Conservation (phyloP, 163 green algal species). For the Coccomyxa subellipsoidea region DNA sequence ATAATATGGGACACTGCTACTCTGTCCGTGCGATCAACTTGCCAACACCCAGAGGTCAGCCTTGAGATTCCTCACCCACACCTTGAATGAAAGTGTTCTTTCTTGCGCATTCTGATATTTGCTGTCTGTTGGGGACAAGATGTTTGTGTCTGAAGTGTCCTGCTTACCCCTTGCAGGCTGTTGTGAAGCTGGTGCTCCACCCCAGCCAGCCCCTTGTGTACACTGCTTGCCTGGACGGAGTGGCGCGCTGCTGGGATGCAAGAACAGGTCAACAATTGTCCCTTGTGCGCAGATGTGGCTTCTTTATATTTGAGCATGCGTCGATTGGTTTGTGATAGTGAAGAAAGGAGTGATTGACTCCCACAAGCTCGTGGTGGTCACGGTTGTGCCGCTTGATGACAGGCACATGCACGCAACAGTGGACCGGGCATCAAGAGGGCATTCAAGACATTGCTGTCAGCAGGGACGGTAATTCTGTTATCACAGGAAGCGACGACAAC, state of each 20-base stretch:
- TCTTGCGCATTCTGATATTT: too few relatives aligned
- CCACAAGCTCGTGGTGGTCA: too few relatives aligned
- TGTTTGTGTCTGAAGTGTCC: neutral
- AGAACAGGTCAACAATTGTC: conserved; percentile 44
- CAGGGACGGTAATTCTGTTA: conserved; percentile 59
- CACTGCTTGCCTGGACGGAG: conserved; percentile 79
- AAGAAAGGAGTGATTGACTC: too few relatives aligned
- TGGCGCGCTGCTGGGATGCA: conserved; percentile 73
- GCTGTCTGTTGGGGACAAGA: too few relatives aligned
- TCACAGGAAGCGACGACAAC: conserved; percentile 73
- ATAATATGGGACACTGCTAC: conserved; percentile 76
- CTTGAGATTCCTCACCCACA: neutral
- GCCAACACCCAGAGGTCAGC: conserved; percentile 63
- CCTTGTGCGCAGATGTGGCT: neutral
- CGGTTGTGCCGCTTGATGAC: too few relatives aligned
- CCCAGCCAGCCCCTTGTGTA: conserved; percentile 45
- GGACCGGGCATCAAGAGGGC: conserved; percentile 53
- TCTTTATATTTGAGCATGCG: too few relatives aligned
- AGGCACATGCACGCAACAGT: conserved; percentile 45
- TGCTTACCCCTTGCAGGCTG: conserved; percentile 33
- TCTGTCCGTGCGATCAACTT: conserved; percentile 45
- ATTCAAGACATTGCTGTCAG: conserved; percentile 74
- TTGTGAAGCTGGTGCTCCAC: conserved; percentile 55
- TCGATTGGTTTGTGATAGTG: too few relatives aligned
- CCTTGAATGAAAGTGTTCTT: too few relatives aligned